Evolutionary conservation across 345 rosid species (phyloP).

Genomic region (Brassica rapa): DNA sequence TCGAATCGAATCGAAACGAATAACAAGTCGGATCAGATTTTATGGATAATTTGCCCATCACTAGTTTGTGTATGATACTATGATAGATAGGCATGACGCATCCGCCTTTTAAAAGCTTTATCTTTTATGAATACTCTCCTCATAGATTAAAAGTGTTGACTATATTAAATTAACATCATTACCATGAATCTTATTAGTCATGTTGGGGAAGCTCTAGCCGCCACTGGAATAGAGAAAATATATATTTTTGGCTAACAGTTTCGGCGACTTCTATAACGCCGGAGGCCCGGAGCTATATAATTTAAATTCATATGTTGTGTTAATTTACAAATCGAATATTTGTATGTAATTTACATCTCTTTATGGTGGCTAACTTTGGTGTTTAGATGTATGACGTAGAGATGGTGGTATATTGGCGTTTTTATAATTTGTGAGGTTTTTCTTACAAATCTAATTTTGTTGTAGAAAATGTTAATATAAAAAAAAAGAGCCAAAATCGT

Average conservation of each 20-base stretch:
- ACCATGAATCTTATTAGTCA: neutral
- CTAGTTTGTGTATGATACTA: too few relatives aligned
- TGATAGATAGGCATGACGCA: too few relatives aligned
- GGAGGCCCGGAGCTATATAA: neutral
- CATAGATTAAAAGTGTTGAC: neutral
- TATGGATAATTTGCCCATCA: too few relatives aligned
- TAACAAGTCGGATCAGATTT: too few relatives aligned
- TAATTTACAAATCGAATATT: neutral
- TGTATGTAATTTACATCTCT: neutral
- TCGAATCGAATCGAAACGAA: too few relatives aligned
- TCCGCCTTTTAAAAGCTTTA: neutral
- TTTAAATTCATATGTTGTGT: neutral
- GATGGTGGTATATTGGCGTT: neutral
- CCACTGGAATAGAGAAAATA: neutral
- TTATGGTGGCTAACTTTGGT: neutral
- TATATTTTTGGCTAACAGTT: neutral
- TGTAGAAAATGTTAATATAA: neutral
- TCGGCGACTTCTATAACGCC: neutral
- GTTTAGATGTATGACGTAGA: neutral
- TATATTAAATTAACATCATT: neutral
- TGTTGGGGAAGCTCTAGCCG: neutral
- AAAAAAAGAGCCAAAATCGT: neutral
- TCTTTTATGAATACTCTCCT: neutral
- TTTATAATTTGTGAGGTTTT: neutral
- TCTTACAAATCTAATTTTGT: neutral